Evolutionary conservation across 768 basidiomycete species (phyloP).

Genomic region (Termitomyces sp.): DNA sequence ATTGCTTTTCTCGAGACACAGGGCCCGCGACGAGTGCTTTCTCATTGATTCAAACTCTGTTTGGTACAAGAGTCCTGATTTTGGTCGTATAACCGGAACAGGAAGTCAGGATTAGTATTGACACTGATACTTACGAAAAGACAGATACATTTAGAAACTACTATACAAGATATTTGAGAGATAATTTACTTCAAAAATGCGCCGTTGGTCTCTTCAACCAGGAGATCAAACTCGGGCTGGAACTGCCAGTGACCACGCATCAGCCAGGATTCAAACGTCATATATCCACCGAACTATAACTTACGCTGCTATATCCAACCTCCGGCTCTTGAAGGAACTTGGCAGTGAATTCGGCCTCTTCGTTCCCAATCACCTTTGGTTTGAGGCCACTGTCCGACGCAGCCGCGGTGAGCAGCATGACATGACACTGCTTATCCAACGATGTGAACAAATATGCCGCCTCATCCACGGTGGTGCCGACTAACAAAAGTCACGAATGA

Average conservation of each 20-base stretch:
- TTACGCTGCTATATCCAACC: constrained; percentile 15
- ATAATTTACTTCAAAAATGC: constrained; percentile 20
- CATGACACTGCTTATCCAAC: constrained; percentile 44
- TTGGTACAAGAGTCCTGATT: no score
- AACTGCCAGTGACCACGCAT: constrained; percentile 15
- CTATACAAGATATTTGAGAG: not conserved
- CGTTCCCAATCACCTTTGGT: constrained; percentile 19
- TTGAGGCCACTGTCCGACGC: constrained; percentile 28
- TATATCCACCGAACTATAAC: not conserved
- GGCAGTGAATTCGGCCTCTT: constrained; percentile 23
- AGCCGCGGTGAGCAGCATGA: constrained; percentile 41
- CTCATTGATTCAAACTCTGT: no score
- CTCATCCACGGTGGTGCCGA: constrained; percentile 38
- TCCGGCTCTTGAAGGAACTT: constrained; percentile 18
- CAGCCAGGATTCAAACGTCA: not conserved
- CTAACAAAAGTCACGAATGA: constrained; percentile 14
- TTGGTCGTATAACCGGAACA: no score
- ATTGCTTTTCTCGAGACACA: no score
- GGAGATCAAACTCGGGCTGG: constrained; percentile 23
- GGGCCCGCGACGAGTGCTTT: no score
- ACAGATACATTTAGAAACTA: not conserved
- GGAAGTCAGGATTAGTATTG: no score
- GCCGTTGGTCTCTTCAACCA: constrained; percentile 24
- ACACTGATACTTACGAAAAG: no score
- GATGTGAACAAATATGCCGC: constrained; percentile 38